Evolutionary conservation across 441 rosid genomes (phyloP), one percentile per base, ranked within the genome.

Genomic region (Omphalea diandra): DNA sequence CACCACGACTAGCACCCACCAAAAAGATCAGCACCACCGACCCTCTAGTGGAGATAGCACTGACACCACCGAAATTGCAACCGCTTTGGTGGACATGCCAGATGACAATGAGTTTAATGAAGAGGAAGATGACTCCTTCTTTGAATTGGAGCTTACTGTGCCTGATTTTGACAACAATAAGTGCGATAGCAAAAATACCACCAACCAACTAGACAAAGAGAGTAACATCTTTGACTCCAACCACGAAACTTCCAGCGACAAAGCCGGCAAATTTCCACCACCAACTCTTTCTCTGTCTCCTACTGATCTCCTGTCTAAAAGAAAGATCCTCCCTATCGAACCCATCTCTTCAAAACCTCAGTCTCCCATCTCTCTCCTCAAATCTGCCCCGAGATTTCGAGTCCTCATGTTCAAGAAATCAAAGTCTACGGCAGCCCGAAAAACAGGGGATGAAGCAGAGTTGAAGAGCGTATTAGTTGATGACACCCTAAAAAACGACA

Each of bases 91-190:
- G 43, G 79, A 50, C 62, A 67, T n/a, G n/a, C n/a, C 77, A 2
- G 80, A 81, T 22, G 52, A 44, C n/a, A n/a, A n/a, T 9, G 90
- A 85, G 2, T 69, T 79, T 40, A 85, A 72, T 1, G 93, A 90
- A 53, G 98, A 76, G 46, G 98, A 93, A 1, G 98, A n/a, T n/a
- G n/a, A 94, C 73, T 91, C 97, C 0, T 91, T 90, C 84, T 86
- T 91, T 74, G 98, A 94, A 72, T 73, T 94, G 69, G 90, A 94
- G 79, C 86, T 94, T 56, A 73, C 90, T 75, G 81, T 83, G 32
- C 77, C 83, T 43, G 83, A 77, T 55, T 41, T 52, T 70, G 79
- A 78, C 80, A 47, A 40, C 54, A 75, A 53, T 15, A 44, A 67
- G 41, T 59, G 40, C 71, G 49, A 64, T 59, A 68, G 31, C 63